Evolutionary conservation across 148 eudicot genomes (phyloP).

Genomic region (Nepenthes gracilis): DNA sequence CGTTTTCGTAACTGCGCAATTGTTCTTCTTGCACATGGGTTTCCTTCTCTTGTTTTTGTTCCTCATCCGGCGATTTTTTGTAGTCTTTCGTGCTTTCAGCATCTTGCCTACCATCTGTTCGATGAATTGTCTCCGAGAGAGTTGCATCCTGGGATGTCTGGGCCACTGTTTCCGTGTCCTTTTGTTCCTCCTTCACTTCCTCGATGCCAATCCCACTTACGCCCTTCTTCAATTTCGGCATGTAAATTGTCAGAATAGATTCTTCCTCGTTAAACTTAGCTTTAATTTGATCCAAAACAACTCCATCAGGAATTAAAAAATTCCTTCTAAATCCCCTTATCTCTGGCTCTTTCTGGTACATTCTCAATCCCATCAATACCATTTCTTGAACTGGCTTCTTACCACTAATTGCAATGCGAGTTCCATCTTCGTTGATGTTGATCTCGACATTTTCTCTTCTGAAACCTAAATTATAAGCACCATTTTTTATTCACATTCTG

Average conservation of each 20-base stretch:
- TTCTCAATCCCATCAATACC: constrained; percentile 29
- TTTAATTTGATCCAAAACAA: constrained; percentile 40
- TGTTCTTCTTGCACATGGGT: neutral
- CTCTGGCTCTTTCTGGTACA: constrained; percentile 35
- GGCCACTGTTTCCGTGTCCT: neutral
- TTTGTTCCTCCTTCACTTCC: constrained; percentile 28
- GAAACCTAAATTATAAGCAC: constrained; percentile 30
- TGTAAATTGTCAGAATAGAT: constrained; percentile 38
- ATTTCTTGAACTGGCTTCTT: constrained; percentile 49
- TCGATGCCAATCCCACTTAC: constrained; percentile 30
- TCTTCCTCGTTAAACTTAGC: constrained; percentile 48
- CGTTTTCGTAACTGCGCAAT: too few relatives aligned
- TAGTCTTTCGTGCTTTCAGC: neutral
- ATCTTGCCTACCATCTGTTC: neutral
- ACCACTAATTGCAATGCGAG: constrained; percentile 37
- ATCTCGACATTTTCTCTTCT: constrained; percentile 34
- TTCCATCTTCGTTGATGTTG: constrained; percentile 60
- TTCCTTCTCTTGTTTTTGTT: constrained; percentile 4
- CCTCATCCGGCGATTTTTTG: neutral
- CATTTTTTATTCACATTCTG: neutral
- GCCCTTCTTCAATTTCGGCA: constrained; percentile 61
- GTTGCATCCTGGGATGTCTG: neutral
- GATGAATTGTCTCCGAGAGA: neutral
- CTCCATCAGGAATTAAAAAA: constrained; percentile 53
- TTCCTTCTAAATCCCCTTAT: constrained; percentile 32